Evolutionary conservation across 2,329 filamentous ascomycete genomes (phyloP), one percentile per base, ranked within the genome.

Genomic region (Colletotrichum echinochloae): DNA sequence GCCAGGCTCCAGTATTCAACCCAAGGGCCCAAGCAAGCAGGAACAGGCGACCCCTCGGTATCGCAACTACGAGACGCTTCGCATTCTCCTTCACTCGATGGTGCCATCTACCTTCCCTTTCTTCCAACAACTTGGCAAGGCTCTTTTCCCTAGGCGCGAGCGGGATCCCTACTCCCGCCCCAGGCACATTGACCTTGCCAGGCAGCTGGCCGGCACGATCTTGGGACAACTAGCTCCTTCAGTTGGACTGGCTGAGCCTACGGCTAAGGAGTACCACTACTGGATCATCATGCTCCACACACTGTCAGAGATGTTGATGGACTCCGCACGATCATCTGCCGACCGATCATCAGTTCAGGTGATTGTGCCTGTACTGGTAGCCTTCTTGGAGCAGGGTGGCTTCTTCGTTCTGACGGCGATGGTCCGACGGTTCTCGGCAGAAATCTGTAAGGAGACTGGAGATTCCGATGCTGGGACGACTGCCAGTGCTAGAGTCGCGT

Each of bases 71-170:
- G 90, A 92, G 77, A 91, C 89, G 16, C 85, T 98, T 54, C 89
- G 92, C 46, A 91, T 91, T 74, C 84, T 98, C 14, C 86, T 98
- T 16, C 91, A 92, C 75, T 91, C 93, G 41, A 88, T 97, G 75
- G 91, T 95, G 28, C 90, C 90, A 11, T 91, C 91, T 3, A 92
- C 95, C n/a, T 92, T 94, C 23, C 91, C 92, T 0, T 92, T 98
- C 74, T 92, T 97, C 77, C 94, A 97, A 76, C 91, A 90, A 1
- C 84, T 98, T 52, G 95, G 95, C 16, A 96, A 94, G 79, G 89
- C 92, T 20, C 84, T 98, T 28, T 86, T 97, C 5, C 89, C 90
- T 52, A 92, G 94, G 69, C 90, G 94, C 60, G 90, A 90, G 72
- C 86, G 89, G 35, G 94, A 98, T 75, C 76, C 83, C 2, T 91